Conservation (phyloP, 192 early-diverging fungal genomes). For the Pecoramyces ruminantium region DNA sequence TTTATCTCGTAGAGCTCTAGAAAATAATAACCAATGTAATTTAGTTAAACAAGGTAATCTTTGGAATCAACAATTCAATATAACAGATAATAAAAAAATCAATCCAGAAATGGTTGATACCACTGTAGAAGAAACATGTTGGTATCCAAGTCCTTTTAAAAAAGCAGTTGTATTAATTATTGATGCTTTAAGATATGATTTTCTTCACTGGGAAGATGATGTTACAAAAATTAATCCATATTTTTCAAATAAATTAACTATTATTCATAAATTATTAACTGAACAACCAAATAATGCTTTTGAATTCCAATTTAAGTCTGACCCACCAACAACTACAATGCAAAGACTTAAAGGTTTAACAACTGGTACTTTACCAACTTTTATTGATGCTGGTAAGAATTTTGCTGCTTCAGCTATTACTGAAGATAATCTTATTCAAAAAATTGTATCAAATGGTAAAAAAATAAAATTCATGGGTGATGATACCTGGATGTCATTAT, state of each 20-base stretch:
- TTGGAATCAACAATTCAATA: background rate
- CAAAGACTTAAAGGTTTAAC: slow-evolving; percentile 67
- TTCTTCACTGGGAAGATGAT: slow-evolving; percentile 11
- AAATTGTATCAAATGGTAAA: slow-evolving; percentile 24
- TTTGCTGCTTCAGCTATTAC: slow-evolving; percentile 54
- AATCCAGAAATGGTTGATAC: background rate
- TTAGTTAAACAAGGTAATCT: background rate
- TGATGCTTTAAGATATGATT: slow-evolving; percentile 54
- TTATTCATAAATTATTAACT: slow-evolving; percentile 18
- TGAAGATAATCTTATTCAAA: slow-evolving; percentile 62
- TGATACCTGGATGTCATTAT: slow-evolving; percentile 60
- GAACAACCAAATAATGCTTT: slow-evolving; percentile 33
- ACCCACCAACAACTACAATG: slow-evolving; percentile 63
- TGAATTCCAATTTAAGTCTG: slow-evolving; percentile 54
- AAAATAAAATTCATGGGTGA: background rate
- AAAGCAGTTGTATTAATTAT: slow-evolving; percentile 43
- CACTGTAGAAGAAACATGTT: background rate
- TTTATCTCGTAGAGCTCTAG: background rate
- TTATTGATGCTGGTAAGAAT: slow-evolving; percentile 63
- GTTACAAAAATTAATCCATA: slow-evolving; percentile 21
- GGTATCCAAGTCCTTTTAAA: slow-evolving; percentile 2
- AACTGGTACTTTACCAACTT: slow-evolving; percentile 64
- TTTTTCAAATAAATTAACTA: slow-evolving; percentile 29
- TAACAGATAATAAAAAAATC: background rate
- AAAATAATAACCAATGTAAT: background rate